These are phyloP conservation scores for Jamesozyma spencerorum DNA, from an alignment of 805 yeast genomes.

Conservation along the genomic window DNA sequence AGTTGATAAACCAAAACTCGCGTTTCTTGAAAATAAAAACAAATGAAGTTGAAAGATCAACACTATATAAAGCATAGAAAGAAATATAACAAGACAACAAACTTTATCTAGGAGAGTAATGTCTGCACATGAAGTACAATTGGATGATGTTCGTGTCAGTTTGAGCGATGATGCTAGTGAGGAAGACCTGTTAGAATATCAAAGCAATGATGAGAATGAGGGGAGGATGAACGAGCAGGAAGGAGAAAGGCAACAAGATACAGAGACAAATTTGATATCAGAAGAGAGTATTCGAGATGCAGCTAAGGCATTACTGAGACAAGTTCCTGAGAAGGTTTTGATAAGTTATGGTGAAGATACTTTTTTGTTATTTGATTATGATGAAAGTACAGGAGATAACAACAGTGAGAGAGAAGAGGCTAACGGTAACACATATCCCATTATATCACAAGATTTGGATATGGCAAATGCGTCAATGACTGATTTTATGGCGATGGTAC, in stretches of 20 bases:
- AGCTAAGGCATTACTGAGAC: constrained; percentile 16
- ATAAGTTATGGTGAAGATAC: constrained; percentile 16
- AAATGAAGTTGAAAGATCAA: neutral
- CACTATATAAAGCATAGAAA: neutral
- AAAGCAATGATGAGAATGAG: neutral
- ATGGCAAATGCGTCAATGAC: constrained; percentile 13
- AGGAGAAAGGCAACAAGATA: constrained; percentile 8
- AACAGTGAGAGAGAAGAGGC: constrained; percentile 9
- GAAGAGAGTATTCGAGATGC: constrained; percentile 12
- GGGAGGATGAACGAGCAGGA: constrained; percentile 7
- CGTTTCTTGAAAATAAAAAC: neutral
- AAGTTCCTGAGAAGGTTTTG: constrained; percentile 12
- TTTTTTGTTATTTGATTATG: constrained; percentile 19
- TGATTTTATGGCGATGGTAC: constrained; percentile 17
- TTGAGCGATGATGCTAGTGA: constrained; percentile 1
- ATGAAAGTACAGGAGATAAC: constrained; percentile 8
- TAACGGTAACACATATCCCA: constrained; percentile 8
- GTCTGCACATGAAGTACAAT: constrained; percentile 1
- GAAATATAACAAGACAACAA: neutral
- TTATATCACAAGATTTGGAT: constrained; percentile 15
- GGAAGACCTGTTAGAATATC: neutral
- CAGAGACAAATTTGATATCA: neutral
- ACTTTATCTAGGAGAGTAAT: neutral
- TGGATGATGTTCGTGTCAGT: constrained; percentile 2
- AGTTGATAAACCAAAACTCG: no score